Conservation (phyloP, 2,329 filamentous ascomycete genomes). For the Ophiostoma pallidulum region DNA sequence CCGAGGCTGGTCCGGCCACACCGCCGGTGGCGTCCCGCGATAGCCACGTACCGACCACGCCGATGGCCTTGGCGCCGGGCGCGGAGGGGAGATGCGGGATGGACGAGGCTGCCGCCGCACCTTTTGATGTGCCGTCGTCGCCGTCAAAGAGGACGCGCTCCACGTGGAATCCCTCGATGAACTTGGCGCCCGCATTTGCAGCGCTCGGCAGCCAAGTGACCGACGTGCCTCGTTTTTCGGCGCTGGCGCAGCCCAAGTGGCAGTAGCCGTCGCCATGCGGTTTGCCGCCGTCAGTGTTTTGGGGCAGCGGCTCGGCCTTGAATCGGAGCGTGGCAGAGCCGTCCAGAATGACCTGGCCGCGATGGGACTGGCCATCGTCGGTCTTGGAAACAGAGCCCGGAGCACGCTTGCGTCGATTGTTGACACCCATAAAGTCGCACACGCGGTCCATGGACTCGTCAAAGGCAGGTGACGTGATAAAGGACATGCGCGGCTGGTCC, state of each 20-base stretch:
- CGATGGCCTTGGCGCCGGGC: conserved; percentile 39
- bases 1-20: conserved; percentile 37
- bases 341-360: conserved; percentile 64
- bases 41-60: conserved; percentile 66
- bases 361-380: conserved; percentile 53
- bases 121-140: conserved; percentile 23
- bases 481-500: conserved; percentile 49
- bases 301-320: conserved; percentile 57
- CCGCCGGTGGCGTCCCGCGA: conserved; percentile 56
- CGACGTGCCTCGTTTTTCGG: conserved; percentile 69
- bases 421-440: conserved; percentile 68
- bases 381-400: background rate
- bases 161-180: conserved; percentile 73
- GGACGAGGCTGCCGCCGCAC: background rate
- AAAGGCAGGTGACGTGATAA: conserved; percentile 66
- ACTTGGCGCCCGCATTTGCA: conserved; percentile 63
- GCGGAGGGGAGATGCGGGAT: background rate
- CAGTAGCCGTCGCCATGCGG: conserved; percentile 67
- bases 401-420: conserved; percentile 49
- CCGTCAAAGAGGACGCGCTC: conserved; percentile 61
- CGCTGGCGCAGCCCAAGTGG: conserved; percentile 51
- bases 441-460: conserved; percentile 74
- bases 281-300: conserved; percentile 61
- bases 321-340: conserved; percentile 67
- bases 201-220: conserved; percentile 74